These are phyloP conservation scores for Chlamydomonas applanata DNA, from an alignment of 139 green algal genomes.

Conservation along the genomic window DNA sequence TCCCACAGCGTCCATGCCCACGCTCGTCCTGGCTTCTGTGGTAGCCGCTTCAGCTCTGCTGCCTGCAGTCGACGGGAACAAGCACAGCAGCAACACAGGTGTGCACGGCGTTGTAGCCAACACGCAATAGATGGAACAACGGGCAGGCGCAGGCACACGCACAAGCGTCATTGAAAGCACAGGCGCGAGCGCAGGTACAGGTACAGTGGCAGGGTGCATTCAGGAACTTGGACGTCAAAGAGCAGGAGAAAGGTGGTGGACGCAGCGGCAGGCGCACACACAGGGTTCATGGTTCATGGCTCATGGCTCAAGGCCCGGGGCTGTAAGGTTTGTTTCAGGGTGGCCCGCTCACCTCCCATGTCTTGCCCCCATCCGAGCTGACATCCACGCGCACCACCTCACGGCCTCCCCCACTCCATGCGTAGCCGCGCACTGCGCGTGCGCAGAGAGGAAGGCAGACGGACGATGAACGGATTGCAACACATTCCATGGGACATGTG, in stretches of 20 bases:
- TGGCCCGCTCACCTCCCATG: constrained; percentile 51
- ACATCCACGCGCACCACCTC: constrained; percentile 84
- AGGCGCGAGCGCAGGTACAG: too few species aligned
- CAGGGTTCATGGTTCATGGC: too few species aligned
- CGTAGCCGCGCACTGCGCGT: constrained; percentile 64
- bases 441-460: background rate
- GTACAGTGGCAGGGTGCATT: too few species aligned
- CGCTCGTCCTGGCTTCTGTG: constrained; percentile 25
- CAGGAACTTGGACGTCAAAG: background rate
- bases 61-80: background rate
- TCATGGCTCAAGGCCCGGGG: too few species aligned
- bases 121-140: too few species aligned
- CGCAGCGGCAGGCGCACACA: background rate
- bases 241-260: background rate
- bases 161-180: too few species aligned
- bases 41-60: constrained; percentile 14
- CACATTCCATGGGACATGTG: too few species aligned
- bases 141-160: too few species aligned
- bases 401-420: constrained; percentile 74
- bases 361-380: constrained; percentile 70
- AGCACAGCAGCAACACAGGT: background rate
- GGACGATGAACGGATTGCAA: too few species aligned
- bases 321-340: background rate
- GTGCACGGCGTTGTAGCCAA: background rate
- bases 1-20: constrained; percentile 84